These are phyloP conservation scores for Rhizoclosmatium sp. DNA, from an alignment of 192 early-diverging fungal genomes.

Conservation along the genomic window DNA sequence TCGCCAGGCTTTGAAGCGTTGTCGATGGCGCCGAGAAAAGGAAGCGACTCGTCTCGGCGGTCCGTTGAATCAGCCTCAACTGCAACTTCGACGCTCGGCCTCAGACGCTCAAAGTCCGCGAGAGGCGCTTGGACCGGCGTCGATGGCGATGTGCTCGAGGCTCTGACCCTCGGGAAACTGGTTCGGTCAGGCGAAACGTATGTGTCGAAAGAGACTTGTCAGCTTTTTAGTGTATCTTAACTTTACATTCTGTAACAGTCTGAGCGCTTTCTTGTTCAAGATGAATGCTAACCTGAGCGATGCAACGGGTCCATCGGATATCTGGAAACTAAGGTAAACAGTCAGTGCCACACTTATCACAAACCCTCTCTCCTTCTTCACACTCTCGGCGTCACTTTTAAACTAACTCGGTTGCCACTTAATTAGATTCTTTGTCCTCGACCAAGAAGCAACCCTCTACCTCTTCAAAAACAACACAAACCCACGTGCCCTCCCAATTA, in stretches of 20 bases:
- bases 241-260: background rate
- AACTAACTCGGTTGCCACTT: background rate
- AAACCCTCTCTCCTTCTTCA: background rate
- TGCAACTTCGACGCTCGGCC: background rate
- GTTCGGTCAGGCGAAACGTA: background rate
- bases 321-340: background rate
- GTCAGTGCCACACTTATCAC: background rate
- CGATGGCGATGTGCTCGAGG: background rate
- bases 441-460: background rate
- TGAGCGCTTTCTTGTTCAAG: slow-evolving; percentile 6
- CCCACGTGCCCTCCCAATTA: background rate
- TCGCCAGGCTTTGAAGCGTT: background rate
- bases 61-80: background rate
- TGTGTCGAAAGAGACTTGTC: background rate
- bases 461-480: background rate
- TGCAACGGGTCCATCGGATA: background rate
- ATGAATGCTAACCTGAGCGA: background rate
- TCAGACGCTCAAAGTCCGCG: background rate
- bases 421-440: background rate
- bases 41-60: background rate
- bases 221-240: background rate
- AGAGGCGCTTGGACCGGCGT: background rate
- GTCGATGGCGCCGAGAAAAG: background rate
- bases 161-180: background rate
- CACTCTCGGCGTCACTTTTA: background rate